Base-by-base conservation (phyloP, 2,329 filamentous ascomycete species). In the Diaporthe citri region DNA sequence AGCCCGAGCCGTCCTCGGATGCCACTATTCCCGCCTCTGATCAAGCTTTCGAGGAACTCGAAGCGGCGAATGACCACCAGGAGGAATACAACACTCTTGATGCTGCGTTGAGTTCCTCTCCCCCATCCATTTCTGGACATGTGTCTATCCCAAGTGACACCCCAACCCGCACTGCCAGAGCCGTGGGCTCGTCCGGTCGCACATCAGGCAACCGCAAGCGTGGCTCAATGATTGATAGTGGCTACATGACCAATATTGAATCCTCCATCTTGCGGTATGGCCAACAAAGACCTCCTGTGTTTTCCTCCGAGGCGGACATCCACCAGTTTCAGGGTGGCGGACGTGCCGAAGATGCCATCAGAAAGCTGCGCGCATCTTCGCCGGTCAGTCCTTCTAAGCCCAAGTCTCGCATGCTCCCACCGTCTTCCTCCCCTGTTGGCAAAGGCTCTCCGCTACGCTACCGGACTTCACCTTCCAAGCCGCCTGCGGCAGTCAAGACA, bases 221-320 rank as follows among this genome's bases (percentile, higher is more conserved):
- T 80, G 90, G 90, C 41, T 93, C 93, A 17, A 93, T 97, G 87
- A 70, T 74, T 66, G 97, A 99, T 84, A 98, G 96, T 82, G 97
- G 97, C 55, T 99, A 98, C 84, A 98, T 97, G 82, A 98, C 97
- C 1, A 98, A 96, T 0, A 89, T 98, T 25, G 96, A 98, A 79
- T 98, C 97, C 3, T 98, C 97, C 0, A 95, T 90, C 20, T 28
- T 76, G 55, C 75, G 73, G 90, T 95, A 82, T 91, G 96, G 75
- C 92, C 93, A 64, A 91, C 75, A 75, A 43, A 76, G 72, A 52
- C 73, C 57, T 20, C 46, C 69, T 28, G 75, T 76, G 4, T 76
- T 76, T 36, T 76, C 75, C 5, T 96, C 95, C 0, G 95, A 97
- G 80, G 90, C 92, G 71, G 94, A 95, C 79, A 92, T 93, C n/a